These are phyloP conservation scores for Helotiales sp. DNA, from an alignment of 2,329 filamentous ascomycete genomes.

Conservation along the genomic window DNA sequence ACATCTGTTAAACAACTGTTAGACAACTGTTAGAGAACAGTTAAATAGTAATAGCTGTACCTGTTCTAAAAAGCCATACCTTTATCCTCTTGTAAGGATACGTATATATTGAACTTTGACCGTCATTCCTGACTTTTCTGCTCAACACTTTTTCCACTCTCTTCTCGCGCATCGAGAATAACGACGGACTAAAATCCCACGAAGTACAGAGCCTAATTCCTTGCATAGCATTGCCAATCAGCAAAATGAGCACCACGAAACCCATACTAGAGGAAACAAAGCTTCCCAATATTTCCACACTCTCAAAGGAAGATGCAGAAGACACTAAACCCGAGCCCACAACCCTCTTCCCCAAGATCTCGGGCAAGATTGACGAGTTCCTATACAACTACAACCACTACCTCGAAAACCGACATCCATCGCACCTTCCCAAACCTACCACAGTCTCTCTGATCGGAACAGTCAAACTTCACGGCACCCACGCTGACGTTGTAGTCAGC, in stretches of 20 bases:
- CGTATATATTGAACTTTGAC: no score
- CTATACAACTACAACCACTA: constrained; percentile 9
- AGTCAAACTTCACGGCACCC: constrained; percentile 29
- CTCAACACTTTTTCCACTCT: no score
- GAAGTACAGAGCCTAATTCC: no score
- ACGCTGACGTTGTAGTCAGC: constrained; percentile 25
- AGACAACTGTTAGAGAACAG: no score
- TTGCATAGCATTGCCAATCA: no score
- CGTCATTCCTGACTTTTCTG: no score
- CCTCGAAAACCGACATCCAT: neutral
- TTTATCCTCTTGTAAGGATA: no score
- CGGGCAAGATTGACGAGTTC: constrained; percentile 14
- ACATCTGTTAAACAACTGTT: no score
- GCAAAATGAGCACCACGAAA: neutral
- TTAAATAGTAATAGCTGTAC: no score
- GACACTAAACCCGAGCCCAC: neutral
- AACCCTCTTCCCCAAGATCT: constrained; percentile 26
- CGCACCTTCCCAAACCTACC: neutral
- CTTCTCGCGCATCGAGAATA: no score
- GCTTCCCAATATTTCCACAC: neutral
- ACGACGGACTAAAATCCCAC: no score
- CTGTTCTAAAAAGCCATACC: no score
- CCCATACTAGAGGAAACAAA: neutral
- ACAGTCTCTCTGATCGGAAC: constrained; percentile 19
- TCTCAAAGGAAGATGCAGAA: neutral